These are phyloP conservation scores for Phytophthora podocarpi DNA, from an alignment of 352 stramenopile species.

Conservation along the genomic window DNA sequence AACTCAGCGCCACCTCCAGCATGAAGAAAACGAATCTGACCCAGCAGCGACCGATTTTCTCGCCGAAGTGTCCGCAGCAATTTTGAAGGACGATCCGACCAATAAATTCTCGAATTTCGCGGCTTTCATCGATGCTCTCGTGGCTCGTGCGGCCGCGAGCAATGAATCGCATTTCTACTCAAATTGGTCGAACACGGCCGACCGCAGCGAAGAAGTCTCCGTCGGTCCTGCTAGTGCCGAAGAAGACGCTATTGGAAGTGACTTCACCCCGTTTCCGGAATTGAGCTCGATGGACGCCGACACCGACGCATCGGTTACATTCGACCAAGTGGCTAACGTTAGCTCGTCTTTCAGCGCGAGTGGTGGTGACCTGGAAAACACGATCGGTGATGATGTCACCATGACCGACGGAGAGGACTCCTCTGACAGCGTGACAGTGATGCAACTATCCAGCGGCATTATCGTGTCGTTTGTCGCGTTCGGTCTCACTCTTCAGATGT, in stretches of 20 bases:
- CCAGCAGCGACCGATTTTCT: conserved; percentile 6
- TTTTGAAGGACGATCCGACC: background rate
- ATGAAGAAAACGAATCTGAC: conserved; percentile 5
- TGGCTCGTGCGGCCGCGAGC: background rate
- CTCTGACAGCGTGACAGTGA: background rate
- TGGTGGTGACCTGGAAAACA: background rate
- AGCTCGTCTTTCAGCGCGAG: background rate
- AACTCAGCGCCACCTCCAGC: conserved; percentile 3
- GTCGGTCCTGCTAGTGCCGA: background rate
- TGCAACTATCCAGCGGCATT: background rate
- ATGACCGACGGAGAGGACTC: conserved; percentile 6
- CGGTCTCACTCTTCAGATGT: background rate
- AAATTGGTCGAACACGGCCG: conserved; percentile 6
- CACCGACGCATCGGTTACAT: background rate
- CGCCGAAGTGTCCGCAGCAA: background rate
- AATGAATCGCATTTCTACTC: conserved; percentile 6
- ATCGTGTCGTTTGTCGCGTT: background rate
- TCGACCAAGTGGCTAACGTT: background rate
- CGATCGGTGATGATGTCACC: conserved; percentile 9
- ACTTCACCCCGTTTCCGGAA: conserved; percentile 7
- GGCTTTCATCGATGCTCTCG: conserved; percentile 17
- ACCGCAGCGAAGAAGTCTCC: background rate
- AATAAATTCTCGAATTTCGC: conserved; percentile 8
- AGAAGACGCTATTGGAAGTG: background rate
- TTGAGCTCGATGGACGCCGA: background rate